Evolutionary conservation across 129 eudicot genomes (phyloP).

Genomic region (Solidago caesia): DNA sequence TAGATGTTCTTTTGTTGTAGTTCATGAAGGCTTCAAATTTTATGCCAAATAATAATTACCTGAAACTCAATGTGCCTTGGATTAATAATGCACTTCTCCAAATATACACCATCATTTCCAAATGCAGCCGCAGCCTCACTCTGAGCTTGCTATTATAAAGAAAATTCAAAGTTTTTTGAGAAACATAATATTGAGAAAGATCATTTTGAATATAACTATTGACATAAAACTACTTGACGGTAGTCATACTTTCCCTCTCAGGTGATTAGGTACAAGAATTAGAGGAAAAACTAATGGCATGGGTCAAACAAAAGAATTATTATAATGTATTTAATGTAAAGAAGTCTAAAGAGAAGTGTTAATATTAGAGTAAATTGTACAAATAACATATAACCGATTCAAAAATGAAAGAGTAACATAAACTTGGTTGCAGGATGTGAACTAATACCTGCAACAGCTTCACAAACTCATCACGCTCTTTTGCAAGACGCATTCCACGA

Average conservation of each 20-base stretch:
- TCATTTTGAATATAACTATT: slow-evolving; percentile 10
- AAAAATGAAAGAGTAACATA: slow-evolving; percentile 1
- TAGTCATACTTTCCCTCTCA: not conserved
- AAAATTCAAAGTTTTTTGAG: slow-evolving; percentile 16
- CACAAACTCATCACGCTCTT: slow-evolving; percentile 87
- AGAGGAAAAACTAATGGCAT: not conserved
- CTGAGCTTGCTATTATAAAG: slow-evolving; percentile 69
- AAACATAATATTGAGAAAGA: slow-evolving; percentile 5
- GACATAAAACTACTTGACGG: not conserved
- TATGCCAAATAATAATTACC: slow-evolving; percentile 40
- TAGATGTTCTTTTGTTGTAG: not conserved
- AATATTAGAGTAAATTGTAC: not conserved
- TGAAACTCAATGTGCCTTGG: slow-evolving; percentile 99
- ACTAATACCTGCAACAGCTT: slow-evolving; percentile 74
- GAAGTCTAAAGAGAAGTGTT: slow-evolving; percentile 6
- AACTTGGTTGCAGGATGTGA: not conserved
- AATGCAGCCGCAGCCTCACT: slow-evolving; percentile 99
- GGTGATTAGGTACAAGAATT: not conserved
- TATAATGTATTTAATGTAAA: not conserved
- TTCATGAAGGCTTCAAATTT: slow-evolving; percentile 14
- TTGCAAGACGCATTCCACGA: slow-evolving; percentile 99
- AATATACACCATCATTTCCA: slow-evolving; percentile 96
- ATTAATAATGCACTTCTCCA: slow-evolving; percentile 84
- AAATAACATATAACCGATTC: not conserved
- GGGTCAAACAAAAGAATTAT: not conserved